phyloP scores from a whole-genome alignment of 495 filamentous ascomycete genomes.

The Cudoniella acicularis region DNA sequence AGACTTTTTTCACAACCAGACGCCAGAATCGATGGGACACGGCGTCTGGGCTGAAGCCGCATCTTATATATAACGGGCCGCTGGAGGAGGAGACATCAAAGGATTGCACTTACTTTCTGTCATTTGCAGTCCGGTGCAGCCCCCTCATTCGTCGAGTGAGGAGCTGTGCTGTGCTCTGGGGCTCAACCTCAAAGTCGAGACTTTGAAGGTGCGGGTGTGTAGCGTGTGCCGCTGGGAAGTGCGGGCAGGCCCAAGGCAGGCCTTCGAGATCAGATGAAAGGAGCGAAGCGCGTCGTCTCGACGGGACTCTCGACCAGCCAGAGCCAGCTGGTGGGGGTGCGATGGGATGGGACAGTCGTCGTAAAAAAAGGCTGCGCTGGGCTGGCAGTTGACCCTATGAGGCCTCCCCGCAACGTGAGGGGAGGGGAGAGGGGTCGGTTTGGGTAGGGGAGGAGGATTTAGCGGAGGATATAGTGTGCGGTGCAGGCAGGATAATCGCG shows the following conservation, averaged over 20 bases:
- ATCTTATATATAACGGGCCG: not conserved
- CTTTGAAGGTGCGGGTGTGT: not conserved
- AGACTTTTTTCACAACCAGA: not conserved
- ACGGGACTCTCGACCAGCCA: not conserved
- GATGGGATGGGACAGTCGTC: no score
- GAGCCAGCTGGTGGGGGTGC: not conserved
- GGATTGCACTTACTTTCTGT: constrained; percentile 10
- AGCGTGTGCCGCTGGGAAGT: not conserved
- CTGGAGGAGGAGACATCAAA: not conserved
- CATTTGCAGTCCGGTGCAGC: not conserved
- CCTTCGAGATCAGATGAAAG: not conserved
- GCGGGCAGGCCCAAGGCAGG: not conserved
- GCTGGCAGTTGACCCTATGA: not conserved
- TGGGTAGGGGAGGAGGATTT: not conserved
- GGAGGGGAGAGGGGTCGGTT: not conserved
- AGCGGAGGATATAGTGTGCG: constrained; percentile 11
- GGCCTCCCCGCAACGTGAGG: constrained; percentile 11
- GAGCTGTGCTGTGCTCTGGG: not conserved
- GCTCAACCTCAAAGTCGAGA: not conserved
- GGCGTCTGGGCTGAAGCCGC: not conserved
- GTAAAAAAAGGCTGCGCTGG: not conserved
- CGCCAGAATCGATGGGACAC: not conserved
- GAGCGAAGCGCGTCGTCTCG: not conserved
- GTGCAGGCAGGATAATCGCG: not conserved
- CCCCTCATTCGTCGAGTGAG: not conserved